These are phyloP conservation scores for Termitomyces sp. DNA, from an alignment of 768 basidiomycete species.

Conservation along the genomic window DNA sequence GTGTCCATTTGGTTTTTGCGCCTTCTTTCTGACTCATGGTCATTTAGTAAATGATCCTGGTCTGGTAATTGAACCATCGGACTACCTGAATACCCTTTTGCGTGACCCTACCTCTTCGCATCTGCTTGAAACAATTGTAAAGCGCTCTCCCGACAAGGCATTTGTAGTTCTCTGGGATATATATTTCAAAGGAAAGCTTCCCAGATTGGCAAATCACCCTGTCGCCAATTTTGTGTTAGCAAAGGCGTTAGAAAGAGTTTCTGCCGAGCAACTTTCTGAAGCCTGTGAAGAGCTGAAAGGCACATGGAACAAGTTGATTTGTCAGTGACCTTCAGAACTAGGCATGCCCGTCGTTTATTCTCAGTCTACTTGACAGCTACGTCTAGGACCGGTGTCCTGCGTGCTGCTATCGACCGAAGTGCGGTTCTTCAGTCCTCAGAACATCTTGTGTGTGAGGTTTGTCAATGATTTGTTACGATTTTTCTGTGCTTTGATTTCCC, in stretches of 20 bases:
- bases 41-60: constrained; percentile 33
- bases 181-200: constrained; percentile 73
- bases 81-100: constrained; percentile 77
- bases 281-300: constrained; percentile 55
- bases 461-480: constrained; percentile 10
- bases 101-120: constrained; percentile 88
- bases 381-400: constrained; percentile 71
- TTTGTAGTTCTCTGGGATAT: constrained; percentile 69
- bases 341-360: not conserved
- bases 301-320: constrained; percentile 57
- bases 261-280: constrained; percentile 46
- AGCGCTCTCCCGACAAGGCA: constrained; percentile 49
- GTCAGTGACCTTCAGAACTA: constrained; percentile 37
- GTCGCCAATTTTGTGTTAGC: constrained; percentile 94
- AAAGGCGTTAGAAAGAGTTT: constrained; percentile 61
- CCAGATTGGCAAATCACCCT: constrained; percentile 75
- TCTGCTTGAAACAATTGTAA: constrained; percentile 76
- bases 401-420: constrained; percentile 68
- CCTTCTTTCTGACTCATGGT: not conserved
- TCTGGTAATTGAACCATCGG: constrained; percentile 46
- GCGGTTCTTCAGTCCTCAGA: constrained; percentile 41
- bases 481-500: constrained; percentile 3
- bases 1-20: constrained; percentile 21
- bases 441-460: constrained; percentile 51
- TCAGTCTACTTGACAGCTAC: constrained; percentile 38